These are phyloP conservation scores for Nannochloris sp. DNA, from an alignment of 139 green algal genomes.

Conservation along the genomic window DNA sequence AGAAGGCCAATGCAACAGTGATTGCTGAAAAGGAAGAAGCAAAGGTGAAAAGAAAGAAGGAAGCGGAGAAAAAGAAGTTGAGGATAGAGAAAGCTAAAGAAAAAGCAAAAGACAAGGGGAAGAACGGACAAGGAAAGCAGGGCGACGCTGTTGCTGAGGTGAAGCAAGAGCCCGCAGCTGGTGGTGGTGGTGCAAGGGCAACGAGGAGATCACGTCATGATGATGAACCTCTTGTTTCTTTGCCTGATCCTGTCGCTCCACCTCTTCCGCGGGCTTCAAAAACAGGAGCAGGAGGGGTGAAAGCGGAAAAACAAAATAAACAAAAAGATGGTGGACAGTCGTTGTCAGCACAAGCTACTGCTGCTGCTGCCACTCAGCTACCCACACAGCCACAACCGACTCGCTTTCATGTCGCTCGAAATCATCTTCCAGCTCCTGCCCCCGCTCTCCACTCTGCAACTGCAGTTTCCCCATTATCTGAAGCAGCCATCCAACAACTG, in stretches of 20 bases:
- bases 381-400: neutral
- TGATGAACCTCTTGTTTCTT: too few species aligned
- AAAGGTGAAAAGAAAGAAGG: neutral
- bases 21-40: neutral
- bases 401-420: neutral
- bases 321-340: too few species aligned
- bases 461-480: neutral
- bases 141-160: neutral
- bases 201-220: too few species aligned
- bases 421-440: neutral
- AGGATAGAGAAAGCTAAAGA: neutral
- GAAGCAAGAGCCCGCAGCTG: neutral
- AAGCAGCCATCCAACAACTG: neutral
- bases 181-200: too few species aligned
- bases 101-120: neutral
- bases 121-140: too few species aligned
- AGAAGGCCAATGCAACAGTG: neutral
- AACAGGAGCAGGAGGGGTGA: too few species aligned
- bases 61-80: neutral
- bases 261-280: too few species aligned
- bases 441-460: too few species aligned
- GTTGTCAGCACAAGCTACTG: too few species aligned
- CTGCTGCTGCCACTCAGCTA: neutral
- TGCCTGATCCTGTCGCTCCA: too few species aligned
- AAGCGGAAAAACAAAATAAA: too few species aligned